Base-by-base conservation (phyloP, 2,329 filamentous ascomycete species). In the Pyrenochaeta sp. region DNA sequence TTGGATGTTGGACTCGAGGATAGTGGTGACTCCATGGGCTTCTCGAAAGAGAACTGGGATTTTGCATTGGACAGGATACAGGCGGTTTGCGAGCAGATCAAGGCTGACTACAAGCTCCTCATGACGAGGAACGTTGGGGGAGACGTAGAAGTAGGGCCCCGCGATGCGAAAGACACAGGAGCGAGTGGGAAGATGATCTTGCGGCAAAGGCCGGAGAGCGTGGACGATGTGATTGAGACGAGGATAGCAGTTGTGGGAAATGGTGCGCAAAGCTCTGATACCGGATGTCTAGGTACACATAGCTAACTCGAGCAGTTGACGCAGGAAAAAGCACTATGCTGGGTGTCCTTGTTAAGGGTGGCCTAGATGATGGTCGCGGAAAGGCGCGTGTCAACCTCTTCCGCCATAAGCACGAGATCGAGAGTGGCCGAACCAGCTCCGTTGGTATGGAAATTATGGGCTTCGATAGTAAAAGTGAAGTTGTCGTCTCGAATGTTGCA, bases 391-490 rank as follows among this genome's bases (percentile, higher is more conserved):
- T 99, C 45, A 98, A 97, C 62, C 86, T 99, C 11, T 99, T 99
- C 78, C 87, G 95, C 14, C 95, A 99, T 77, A 98, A 99, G 77
- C 95, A 99, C 71, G 95, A 99, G 78, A 90, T 98, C 35, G 95
- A 99, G 77, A 95, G 91, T 41, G 95, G 95, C 1, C 85, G 95
- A 61, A 99, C 95, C 9, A 97, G 92, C 72, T 97, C 93, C 0
- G 95, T 99, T 0, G 94, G 95, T 36, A 96, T 98, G 93, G 95
- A 99, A 76, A 98, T 67, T 57, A 92, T 98, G 89, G 95, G 95
- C 1, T 99, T 97, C 66, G 92, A 98, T 75, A 92, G 90, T 45
- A 84, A 85, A 49, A 94, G 95, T 23, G 86, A 93, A 21, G 89
- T 97, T 23, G 85, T 98, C 14, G 86, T 87, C 14, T 94, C 91